phyloP scores from a whole-genome alignment of 176 grass and related monocot genomes.

The Lolium multiflorum region DNA sequence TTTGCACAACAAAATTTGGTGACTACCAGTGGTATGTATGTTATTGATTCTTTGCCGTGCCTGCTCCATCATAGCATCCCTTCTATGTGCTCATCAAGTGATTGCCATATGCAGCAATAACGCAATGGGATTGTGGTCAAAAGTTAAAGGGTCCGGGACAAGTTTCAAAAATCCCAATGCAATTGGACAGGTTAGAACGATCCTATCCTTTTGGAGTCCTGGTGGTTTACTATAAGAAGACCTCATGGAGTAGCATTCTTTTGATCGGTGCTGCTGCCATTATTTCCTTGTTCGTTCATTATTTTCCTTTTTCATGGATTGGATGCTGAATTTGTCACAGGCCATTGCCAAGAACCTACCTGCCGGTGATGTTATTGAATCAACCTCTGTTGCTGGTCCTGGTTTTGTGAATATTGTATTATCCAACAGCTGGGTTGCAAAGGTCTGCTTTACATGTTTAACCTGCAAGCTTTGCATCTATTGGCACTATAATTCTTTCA shows the following conservation, averaged over 20 bases:
- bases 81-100: conserved; percentile 25
- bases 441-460: conserved; percentile 57
- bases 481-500: not conserved
- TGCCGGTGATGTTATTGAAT: conserved; percentile 78
- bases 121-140: conserved; percentile 88
- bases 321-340: conserved; percentile 50
- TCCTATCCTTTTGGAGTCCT: conserved; percentile 1
- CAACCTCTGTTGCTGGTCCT: conserved; percentile 88
- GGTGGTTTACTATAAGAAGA: not conserved
- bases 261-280: not conserved
- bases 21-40: conserved; percentile 99
- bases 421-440: conserved; percentile 77
- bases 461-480: conserved; percentile 28
- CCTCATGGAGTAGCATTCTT: not conserved
- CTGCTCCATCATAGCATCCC: not conserved
- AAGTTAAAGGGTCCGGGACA: conserved; percentile 76
- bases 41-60: not conserved
- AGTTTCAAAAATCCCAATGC: conserved; percentile 85
- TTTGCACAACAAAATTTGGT: conserved; percentile 70
- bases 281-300: conserved; percentile 4
- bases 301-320: conserved; percentile 17
- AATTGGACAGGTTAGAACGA: conserved; percentile 69
- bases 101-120: conserved; percentile 74
- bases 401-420: conserved; percentile 93
- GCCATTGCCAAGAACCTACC: conserved; percentile 83